Evolutionary conservation across 2,329 filamentous ascomycete genomes (phyloP), one percentile per base, ranked within the genome.

Genomic region (Aspergillus persii): DNA sequence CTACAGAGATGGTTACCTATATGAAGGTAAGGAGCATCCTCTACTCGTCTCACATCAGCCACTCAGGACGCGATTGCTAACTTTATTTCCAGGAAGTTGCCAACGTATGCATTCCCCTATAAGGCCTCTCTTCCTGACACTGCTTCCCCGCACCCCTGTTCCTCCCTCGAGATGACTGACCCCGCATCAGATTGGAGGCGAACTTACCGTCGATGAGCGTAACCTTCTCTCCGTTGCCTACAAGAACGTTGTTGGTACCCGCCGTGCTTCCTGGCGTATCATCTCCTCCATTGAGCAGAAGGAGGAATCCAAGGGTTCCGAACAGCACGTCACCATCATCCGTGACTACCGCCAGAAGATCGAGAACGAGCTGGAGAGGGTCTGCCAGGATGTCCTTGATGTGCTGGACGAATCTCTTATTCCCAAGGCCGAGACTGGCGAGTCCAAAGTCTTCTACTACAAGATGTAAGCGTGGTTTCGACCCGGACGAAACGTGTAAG

Each of bases 391-490:
- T 83, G 92, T 97, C 70, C 89, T 98, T 70, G 89, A 96, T 73
- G 94, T 98, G 71, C 86, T 98, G 68, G 93, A 97, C 79, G 85
- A 96, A 75, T 89, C 88, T 77, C 85, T 98, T 75, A 98, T 98
- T 77, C 93, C 93, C 80, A 94, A 95, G 81, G 94, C 94, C 76
- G 90, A 95, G 81, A 90, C 91, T 69, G 94, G 94, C 83, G 94
- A 98, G 86, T 96, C 92, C 79, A 98, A 97, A 89, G 94, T 98
- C 78, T 98, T 98, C 82, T 98, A 98, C 85, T 93, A 97, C 89
- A 98, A 98, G 89, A 98, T 98, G 94, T 97, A 83, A 92, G 96
- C 76, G 31, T 50, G 29, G 12, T 55, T 50, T 54, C 15, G 30
- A 12, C n/a, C 15, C n/a, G 18, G 31, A 11, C 31, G 31, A 48